A percentile compares a stretch with the other conserved stretches of the same genome.
Conservation (phyloP, 2,329 filamentous ascomycete genomes). For the Penicillium sp. region DNA sequence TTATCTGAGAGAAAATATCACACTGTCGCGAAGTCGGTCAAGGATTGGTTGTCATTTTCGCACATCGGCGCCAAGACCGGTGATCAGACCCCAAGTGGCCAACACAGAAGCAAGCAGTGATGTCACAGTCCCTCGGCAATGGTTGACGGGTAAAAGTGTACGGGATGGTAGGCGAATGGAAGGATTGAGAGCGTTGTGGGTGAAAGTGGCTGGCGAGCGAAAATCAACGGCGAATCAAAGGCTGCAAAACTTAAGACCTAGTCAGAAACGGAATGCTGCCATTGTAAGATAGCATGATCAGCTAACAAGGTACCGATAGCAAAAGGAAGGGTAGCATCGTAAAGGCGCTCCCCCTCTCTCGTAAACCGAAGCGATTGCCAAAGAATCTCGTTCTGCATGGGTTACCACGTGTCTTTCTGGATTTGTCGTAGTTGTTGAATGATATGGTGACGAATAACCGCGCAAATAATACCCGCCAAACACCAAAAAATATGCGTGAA, state of each 20-base stretch:
- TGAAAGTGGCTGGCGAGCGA: conserved; percentile 6
- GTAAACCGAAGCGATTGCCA: not conserved
- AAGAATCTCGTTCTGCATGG: not conserved
- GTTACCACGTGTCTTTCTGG: conserved; percentile 5
- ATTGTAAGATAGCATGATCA: not conserved
- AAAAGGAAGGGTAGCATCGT: not conserved
- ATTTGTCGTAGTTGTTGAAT: conserved; percentile 9
- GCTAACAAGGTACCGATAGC: not conserved
- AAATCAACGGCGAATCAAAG: conserved; percentile 11
- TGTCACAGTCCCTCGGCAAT: conserved; percentile 29
- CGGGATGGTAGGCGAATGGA: not conserved
- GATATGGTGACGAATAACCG: conserved; percentile 12
- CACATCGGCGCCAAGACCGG: conserved; percentile 28
- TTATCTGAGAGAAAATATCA: conserved; percentile 14
- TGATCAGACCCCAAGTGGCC: conserved; percentile 25
- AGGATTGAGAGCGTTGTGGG: conserved; percentile 1
- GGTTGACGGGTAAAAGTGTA: conserved; percentile 1
- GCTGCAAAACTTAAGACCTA: conserved; percentile 21
- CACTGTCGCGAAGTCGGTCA: conserved; percentile 11
- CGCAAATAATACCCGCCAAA: conserved; percentile 14
- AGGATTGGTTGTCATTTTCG: conserved; percentile 20
- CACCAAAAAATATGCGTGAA: conserved; percentile 11
- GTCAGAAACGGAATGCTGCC: conserved; percentile 20
- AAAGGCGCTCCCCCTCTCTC: not conserved
- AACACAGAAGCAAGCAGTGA: conserved; percentile 34